A percentile compares a stretch with the other conserved stretches of the same genome.
Evolutionary conservation across 208 protist genomes (phyloP).

Genomic region (Angomonas deanei): DNA sequence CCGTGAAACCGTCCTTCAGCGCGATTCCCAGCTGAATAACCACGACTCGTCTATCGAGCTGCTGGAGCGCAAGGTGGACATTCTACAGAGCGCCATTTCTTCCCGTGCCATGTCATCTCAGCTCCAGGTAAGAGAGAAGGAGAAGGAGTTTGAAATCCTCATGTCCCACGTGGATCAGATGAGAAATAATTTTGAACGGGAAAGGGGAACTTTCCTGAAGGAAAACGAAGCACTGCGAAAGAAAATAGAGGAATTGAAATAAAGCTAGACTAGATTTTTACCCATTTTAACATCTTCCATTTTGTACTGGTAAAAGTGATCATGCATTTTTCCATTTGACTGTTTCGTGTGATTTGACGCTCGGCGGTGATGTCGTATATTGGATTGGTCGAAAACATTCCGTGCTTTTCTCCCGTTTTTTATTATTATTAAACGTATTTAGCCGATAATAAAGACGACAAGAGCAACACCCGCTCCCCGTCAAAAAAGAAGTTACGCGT

Average conservation of each 20-base stretch:
- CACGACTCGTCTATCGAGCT: conserved; percentile 73
- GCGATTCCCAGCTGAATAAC: conserved; percentile 60
- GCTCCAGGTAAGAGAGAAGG: conserved; percentile 48
- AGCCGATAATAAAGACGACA: too few species aligned
- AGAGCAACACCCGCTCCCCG: too few species aligned
- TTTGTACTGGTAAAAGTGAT: too few species aligned
- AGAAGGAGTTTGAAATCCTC: conserved; percentile 47
- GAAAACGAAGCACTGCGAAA: conserved; percentile 42
- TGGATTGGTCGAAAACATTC: too few species aligned
- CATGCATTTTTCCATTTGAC: too few species aligned
- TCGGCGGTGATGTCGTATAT: too few species aligned
- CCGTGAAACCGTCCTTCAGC: conserved; percentile 53
- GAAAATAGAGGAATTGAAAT: conserved; percentile 17
- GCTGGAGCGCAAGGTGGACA: conserved; percentile 58
- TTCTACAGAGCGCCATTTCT: conserved; percentile 65
- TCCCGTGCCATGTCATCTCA: conserved; percentile 51
- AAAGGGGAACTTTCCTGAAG: conserved; percentile 35
- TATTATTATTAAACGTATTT: too few species aligned
- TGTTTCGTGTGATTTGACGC: too few species aligned
- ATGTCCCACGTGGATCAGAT: conserved; percentile 43
- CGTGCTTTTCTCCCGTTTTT: too few species aligned
- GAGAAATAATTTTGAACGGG: conserved; percentile 44
- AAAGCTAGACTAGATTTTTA: conserved; percentile 10
- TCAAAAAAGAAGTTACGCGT: neutral
- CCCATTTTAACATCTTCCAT: conserved; percentile 8